Base-by-base conservation (phyloP, 2,329 filamentous ascomycete species). In the Capronia coronata region DNA sequence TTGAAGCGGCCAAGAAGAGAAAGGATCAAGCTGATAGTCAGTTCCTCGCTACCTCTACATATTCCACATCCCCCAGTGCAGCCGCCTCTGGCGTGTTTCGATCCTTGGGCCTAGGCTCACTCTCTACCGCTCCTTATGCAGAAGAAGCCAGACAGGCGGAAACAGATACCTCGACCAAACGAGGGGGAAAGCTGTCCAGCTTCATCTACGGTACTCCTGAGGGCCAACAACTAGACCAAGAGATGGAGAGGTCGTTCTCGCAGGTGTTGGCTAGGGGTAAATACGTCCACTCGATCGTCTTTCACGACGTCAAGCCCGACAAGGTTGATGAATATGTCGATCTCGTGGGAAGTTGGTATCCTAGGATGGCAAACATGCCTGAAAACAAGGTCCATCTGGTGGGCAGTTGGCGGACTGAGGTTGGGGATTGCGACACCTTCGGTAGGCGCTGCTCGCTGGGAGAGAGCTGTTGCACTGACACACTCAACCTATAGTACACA, bases 141-240 rank as follows among this genome's bases (percentile, higher is more conserved):
- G 69, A 71, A 65, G 75, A 81, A 73, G 74, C 74, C 68, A 75
- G 76, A 62, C 71, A 75, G 62, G 75, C 78, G 56, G 79, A 86
- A 63, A 70, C 68, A 23, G 73, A 75, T 54, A 76, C 80, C 57
- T 65, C 75, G 44, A 72, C 77, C 48, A 86, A 83, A 66, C 86
- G 85, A 55, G 85, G 85, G 51, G 84, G 80, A 13, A 80, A 86
- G 32, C 70, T 98, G 51, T 85, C 86, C 29, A 91, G 84, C 61
- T 80, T 98, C 61, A 94, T 98, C 65, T 97, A 98, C 70, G 93
- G 93, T 63, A 98, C 93, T 11, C 89, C 93, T 64, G 91, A 97
- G 70, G 93, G 90, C 25, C 83, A 90, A 54, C 86, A 95, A 72
- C 80, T 96, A 67, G 93, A 98, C 64, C 86, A 87, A 57, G 91